A percentile compares a stretch with the other conserved stretches of the same genome.
phyloP scores from a whole-genome alignment of 2,329 filamentous ascomycete species.

The Talaromyces funiculosus region DNA sequence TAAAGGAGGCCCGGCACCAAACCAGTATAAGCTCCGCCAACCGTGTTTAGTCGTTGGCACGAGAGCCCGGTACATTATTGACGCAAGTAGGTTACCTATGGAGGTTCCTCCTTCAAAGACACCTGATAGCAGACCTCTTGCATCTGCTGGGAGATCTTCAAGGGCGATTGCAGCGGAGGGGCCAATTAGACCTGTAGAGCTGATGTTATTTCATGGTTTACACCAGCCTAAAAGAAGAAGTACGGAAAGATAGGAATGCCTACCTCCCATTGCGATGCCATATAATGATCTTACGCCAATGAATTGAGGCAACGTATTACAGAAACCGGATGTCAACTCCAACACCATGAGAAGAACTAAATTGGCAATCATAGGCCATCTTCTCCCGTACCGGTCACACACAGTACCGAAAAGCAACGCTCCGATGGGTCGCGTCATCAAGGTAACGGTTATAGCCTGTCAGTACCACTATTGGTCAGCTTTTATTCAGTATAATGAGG shows the following conservation, averaged over 20 bases:
- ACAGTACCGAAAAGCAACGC: conserved; percentile 52
- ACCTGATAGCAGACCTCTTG: conserved; percentile 34
- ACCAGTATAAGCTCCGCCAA: conserved; percentile 35
- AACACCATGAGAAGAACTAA: conserved; percentile 32
- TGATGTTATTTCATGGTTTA: neutral
- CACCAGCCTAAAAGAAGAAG: too few relatives aligned
- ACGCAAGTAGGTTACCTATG: conserved; percentile 31
- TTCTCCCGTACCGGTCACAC: conserved; percentile 53
- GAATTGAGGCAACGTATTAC: conserved; percentile 29
- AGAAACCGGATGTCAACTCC: conserved; percentile 34
- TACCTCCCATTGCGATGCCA: conserved; percentile 36
- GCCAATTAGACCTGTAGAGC: conserved; percentile 21
- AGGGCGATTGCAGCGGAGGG: conserved; percentile 35
- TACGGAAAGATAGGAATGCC: neutral
- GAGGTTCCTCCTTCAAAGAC: conserved; percentile 32
- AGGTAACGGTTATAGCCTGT: conserved; percentile 51
- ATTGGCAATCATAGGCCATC: conserved; percentile 37
- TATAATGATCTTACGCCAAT: conserved; percentile 33
- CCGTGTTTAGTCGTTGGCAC: conserved; percentile 30
- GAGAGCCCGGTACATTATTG: conserved; percentile 31
- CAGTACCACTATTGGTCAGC: neutral
- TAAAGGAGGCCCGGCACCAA: conserved; percentile 32
- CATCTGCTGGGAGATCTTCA: conserved; percentile 36
- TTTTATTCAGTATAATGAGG: too few relatives aligned
- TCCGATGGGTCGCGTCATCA: conserved; percentile 57